phyloP scores from a whole-genome alignment of 1,139 yeast species.

The Candida sp. region DNA sequence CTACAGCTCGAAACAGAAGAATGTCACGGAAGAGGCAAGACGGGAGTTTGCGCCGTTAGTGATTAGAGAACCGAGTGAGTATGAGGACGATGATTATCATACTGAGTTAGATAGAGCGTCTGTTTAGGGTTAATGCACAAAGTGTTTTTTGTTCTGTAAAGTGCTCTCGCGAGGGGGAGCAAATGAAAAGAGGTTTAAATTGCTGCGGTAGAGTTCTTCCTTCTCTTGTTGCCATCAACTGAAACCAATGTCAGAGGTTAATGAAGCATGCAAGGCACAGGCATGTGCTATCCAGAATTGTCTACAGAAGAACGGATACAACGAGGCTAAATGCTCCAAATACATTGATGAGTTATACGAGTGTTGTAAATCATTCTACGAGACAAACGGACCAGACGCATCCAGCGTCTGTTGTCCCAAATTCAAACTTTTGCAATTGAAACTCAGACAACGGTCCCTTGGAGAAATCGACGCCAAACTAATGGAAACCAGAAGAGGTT shows the following conservation, averaged over 20 bases:
- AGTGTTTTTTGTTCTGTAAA: no score
- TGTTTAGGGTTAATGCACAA: neutral
- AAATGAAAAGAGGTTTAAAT: neutral
- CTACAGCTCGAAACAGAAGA: conserved; percentile 36
- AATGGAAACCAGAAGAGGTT: conserved; percentile 20
- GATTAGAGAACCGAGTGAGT: conserved; percentile 52
- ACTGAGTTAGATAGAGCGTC: conserved; percentile 39
- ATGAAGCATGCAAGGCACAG: conserved; percentile 63
- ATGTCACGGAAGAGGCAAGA: conserved; percentile 26
- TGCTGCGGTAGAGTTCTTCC: neutral
- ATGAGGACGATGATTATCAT: conserved; percentile 52
- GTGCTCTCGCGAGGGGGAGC: neutral
- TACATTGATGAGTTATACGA: conserved; percentile 61
- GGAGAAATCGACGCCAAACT: conserved; percentile 59
- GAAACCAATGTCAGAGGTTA: conserved; percentile 3
- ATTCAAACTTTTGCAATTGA: conserved; percentile 55
- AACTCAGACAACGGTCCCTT: conserved; percentile 57
- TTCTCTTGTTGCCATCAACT: neutral
- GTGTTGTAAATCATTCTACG: conserved; percentile 64
- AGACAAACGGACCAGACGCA: conserved; percentile 54
- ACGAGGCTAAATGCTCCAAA: conserved; percentile 66
- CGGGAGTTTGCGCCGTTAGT: conserved; percentile 49
- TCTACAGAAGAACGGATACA: conserved; percentile 52
- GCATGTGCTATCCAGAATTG: conserved; percentile 79
- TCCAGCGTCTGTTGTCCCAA: conserved; percentile 71